These are phyloP conservation scores for Diaporthe amygdali DNA, from an alignment of 2,329 filamentous ascomycete genomes.

Conservation along the genomic window DNA sequence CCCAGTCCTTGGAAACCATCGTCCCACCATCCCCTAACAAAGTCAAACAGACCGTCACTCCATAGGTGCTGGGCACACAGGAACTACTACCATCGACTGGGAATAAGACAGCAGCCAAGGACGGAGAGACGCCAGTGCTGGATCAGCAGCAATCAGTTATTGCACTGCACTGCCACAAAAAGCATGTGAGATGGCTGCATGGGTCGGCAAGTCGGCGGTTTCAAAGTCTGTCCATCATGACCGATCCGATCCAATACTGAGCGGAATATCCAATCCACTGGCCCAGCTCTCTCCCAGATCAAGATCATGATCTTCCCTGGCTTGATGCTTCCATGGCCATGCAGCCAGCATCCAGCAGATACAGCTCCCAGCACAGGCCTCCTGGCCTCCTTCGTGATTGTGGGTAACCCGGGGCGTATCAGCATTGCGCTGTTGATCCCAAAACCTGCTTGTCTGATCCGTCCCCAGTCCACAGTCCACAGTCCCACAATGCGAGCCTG, in stretches of 20 bases:
- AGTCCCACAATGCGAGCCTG: background rate
- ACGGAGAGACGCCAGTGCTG: background rate
- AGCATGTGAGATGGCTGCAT: constrained; percentile 6
- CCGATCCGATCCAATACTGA: background rate
- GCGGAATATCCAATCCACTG: background rate
- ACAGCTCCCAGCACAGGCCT: no score
- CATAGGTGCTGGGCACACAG: background rate
- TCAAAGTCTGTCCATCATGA: constrained; percentile 17
- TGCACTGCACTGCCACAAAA: constrained; percentile 18
- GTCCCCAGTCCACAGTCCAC: background rate
- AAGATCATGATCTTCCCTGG: constrained; percentile 1
- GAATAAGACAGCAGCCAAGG: background rate
- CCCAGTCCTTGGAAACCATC: constrained; percentile 4
- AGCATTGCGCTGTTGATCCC: background rate
- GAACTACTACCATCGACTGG: background rate
- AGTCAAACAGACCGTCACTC: background rate
- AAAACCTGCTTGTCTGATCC: constrained; percentile 12
- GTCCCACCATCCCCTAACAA: background rate
- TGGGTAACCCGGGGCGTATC: constrained; percentile 14
- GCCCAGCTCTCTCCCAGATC: background rate
- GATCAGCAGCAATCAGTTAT: background rate
- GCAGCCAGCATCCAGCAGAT: no score
- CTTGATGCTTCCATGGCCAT: background rate
- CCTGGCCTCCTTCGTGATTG: constrained; percentile 4
- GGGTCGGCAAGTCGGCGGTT: constrained; percentile 6